Evolutionary conservation across 768 basidiomycete genomes (phyloP), one percentile per base, ranked within the genome.

Genomic region (Phlebiopsis gigantea): DNA sequence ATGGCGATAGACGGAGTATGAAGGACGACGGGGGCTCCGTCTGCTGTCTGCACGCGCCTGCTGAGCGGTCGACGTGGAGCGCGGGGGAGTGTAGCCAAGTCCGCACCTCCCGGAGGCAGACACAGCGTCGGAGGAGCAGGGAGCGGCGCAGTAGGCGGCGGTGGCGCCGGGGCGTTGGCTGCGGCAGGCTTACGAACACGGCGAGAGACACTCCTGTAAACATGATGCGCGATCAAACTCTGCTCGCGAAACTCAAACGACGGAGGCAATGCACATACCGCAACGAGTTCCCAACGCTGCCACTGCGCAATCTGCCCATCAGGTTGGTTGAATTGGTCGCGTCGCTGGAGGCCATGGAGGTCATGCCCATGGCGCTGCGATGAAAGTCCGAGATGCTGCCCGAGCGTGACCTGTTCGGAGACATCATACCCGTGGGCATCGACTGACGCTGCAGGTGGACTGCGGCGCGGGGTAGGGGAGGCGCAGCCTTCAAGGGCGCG

Each of bases 261-360:
- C 3, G 9, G 47, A 17, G 12, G 41, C 19, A 26, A n/a, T 25
- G 30, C 50, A 67, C 73, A 61, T 53, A 73, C 75, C 66, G 69
- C 24, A 69, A 59, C 14, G 65, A 63, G 15, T 62, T 61, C 41
- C 73, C 68, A 21, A 76, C 68, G 55, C 83, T 84, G 1, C 82
- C 81, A 58, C 80, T 82, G 44, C 82, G 71, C 66, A 82, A 65
- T 43, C 82, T 68, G 19, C 78, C 74, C 34, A 79, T 70, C 4
- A 82, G 65, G 58, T 75, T 79, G 1, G 72, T 79, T 9, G 44
- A 70, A 5, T 63, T 65, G 5, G 75, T 70, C n/a, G 67, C 64
- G 29, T 55, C 54, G 45, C 22, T 55, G 34, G 34, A 34, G 34
- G 34, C n/a, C 41, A 19, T 53, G 17, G 34, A 30, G 45, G 28